Evolutionary conservation across 2,329 filamentous ascomycete genomes (phyloP).

Genomic region (Xylariaceae sp.): DNA sequence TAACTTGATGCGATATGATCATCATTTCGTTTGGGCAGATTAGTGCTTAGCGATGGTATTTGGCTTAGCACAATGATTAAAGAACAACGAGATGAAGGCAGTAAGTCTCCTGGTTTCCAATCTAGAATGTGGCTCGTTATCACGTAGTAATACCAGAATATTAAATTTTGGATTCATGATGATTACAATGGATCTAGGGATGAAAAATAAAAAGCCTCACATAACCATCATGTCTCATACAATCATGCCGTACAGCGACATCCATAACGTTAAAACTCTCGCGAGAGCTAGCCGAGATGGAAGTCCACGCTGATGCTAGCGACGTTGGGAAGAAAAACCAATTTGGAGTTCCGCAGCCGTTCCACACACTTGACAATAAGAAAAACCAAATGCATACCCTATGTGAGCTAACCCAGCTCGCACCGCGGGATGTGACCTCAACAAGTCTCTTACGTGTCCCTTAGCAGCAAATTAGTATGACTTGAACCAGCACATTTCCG

Average conservation of each 20-base stretch:
- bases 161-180: background rate
- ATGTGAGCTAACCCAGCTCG: background rate
- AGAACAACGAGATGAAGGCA: too few species aligned
- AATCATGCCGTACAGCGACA: constrained; percentile 8
- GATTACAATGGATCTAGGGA: background rate
- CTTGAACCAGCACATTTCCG: background rate
- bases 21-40: too few species aligned
- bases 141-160: too few species aligned
- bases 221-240: constrained; percentile 8
- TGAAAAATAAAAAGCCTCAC: background rate
- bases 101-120: too few species aligned
- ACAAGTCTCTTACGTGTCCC: constrained; percentile 23
- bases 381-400: background rate
- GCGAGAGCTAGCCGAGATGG: background rate
- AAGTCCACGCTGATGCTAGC: background rate
- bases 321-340: background rate
- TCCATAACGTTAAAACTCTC: background rate
- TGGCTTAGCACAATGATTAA: too few species aligned
- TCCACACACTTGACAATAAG: background rate
- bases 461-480: constrained; percentile 7
- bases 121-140: too few species aligned
- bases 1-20: too few species aligned
- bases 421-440: background rate
- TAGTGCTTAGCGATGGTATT: too few species aligned
- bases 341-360: background rate